Evolutionary conservation across 1,284 basidiomycete species (phyloP), one percentile per base, ranked within the genome.

Genomic region (Austroboletus sp.): DNA sequence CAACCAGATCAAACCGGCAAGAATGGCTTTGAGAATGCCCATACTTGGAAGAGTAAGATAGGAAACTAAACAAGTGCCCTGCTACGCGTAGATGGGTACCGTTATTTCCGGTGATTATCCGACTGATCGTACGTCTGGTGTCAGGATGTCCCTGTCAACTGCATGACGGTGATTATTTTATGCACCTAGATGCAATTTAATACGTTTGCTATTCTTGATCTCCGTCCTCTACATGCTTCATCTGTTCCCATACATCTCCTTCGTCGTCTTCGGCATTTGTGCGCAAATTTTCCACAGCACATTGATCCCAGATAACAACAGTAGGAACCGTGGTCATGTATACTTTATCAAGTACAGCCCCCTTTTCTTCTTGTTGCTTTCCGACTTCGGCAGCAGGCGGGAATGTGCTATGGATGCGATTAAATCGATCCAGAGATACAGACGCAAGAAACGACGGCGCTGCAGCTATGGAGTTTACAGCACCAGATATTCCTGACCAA

Each of bases 1-100:
- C 43, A 27, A 27, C 25, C 45, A 86, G 84, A 88, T 62, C 85
- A 84, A 68, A 66, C 69, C 36, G 84, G 80, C 15, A 68, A 60
- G 51, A 96, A 97, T 61, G 94, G 94, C 0, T 97, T 97, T 62
- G 94, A 98, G 68, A 83, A 84, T 41, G 91, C 90, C 0, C 81
- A 84, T 46, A 80, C 75, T 4, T 97, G 93, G 94, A 78, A 83
- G 68, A 90, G 86, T 57, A 74, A 83, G 62, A 94, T 95, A 58
- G 91, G 76, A 5, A 58, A 68, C 35, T 55, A 47, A 53, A 31
- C 6, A 13, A 42, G 11, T 41, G n/a, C 1, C 32, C 15, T 43
- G 26, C 33, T 35, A 42, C 5, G 25, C 5, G 21, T 40, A 35
- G 25, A 34, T 19, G 12, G 9, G 0, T 31, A n/a, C 11, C 13